Conservation (phyloP, 2,329 filamentous ascomycete genomes). For the Xylaria sp. region DNA sequence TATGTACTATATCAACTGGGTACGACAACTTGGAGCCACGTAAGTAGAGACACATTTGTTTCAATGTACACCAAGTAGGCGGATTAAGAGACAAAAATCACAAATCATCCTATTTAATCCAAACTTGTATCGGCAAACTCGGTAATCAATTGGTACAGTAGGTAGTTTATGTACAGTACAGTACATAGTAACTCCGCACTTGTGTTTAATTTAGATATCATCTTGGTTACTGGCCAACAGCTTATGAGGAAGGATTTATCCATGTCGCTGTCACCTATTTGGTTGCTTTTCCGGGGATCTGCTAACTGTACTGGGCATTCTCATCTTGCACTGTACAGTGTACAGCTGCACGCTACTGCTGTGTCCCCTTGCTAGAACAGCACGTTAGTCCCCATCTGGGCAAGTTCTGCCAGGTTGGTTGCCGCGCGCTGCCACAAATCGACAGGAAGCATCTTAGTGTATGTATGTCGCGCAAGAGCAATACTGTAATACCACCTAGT, state of each 20-base stretch:
- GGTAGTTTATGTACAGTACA: neutral
- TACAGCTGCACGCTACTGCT: conserved; percentile 10
- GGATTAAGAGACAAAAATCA: neutral
- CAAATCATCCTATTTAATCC: neutral
- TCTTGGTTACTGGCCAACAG: neutral
- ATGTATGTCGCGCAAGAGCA: neutral
- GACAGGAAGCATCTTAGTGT: neutral
- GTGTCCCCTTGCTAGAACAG: neutral
- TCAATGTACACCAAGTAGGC: neutral
- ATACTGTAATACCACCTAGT: neutral
- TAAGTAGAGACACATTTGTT: neutral
- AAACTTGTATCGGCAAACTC: neutral
- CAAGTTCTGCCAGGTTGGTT: neutral
- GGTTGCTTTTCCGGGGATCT: conserved; percentile 3
- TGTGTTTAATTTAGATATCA: neutral
- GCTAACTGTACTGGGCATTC: neutral
- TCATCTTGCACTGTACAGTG: neutral
- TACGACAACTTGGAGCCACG: neutral
- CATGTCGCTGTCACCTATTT: neutral
- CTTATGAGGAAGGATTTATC: neutral
- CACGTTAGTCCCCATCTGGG: conserved; percentile 18
- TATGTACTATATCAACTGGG: neutral
- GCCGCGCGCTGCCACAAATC: conserved; percentile 7
- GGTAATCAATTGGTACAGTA: too few relatives aligned
- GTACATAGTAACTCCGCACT: too few relatives aligned